Evolutionary conservation across 148 eudicot species (phyloP), one percentile per base, ranked within the genome.

Genomic region (Cornus controversa): DNA sequence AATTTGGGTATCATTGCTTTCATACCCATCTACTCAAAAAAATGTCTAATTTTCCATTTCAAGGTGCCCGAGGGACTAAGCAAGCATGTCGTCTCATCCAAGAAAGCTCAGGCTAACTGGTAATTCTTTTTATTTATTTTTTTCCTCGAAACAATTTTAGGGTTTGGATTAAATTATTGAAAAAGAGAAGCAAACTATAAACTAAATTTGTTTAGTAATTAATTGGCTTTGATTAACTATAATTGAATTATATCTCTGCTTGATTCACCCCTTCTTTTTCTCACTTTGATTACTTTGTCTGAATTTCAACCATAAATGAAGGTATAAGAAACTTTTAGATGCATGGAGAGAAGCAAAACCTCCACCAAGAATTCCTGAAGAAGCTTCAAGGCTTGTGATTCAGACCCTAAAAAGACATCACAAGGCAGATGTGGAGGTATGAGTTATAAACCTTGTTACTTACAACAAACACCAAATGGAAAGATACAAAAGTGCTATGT

Each of bases 21-120:
- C 24, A 66, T 65, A 6, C 60, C 60, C 34, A 75, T 26, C 4
- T 20, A 22, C 25, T 28, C n/a, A 20, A 42, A 42, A 15, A 28
- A 9, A 25, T 22, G 23, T n/a, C 45, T 42, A 22, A 6, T 14
- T 53, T 24, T 0, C 37, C 13, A 0, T 65, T 54, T 28, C 22
- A 69, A 93, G 98, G 97, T 96, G 20, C 99, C 99, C 42, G 90
- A 89, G 66, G 98, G 93, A 67, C 90, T 96, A 25, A 78, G 71
- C 66, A 85, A 89, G 77, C 97, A 96, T 85, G 99, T 91, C 47
- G 88, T 83, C 27, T 96, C 99, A 6, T 89, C 99, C 45, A 90
- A 82, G 84, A 93, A 93, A 85, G 98, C 99, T 75, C 99, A 96
- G 78, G 83, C 89, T 27, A 95, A 93, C 83, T 95, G 99, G 99